Percentiles rank a stretch among this genome's conserved stretches.
These are phyloP conservation scores for Epichloe gansuensis DNA, from an alignment of 2,329 filamentous ascomycete species.

Conservation along the genomic window DNA sequence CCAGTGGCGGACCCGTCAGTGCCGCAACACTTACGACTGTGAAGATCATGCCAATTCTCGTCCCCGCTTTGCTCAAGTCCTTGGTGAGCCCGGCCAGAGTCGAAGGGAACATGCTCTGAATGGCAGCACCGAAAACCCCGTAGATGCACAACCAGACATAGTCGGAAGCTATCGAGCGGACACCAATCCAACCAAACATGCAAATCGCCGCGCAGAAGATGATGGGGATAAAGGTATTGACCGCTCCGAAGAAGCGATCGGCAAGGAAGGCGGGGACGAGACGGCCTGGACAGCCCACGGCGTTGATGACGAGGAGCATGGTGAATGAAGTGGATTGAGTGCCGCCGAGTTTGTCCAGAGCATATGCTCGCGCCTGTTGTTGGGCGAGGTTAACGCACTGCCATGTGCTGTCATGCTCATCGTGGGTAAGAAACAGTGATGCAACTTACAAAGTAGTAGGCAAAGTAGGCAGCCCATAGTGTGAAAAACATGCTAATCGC, in stretches of 20 bases:
- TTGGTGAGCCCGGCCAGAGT: conserved; percentile 30
- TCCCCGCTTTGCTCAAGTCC: conserved; percentile 40
- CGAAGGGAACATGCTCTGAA: conserved; percentile 55
- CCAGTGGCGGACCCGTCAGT: conserved; percentile 41
- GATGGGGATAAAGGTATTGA: conserved; percentile 42
- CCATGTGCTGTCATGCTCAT: no score
- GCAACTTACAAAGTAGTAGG: conserved; percentile 31
- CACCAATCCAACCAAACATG: conserved; percentile 40
- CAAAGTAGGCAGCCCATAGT: conserved; percentile 38
- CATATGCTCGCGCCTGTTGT: conserved; percentile 24
- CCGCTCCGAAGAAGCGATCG: conserved; percentile 38
- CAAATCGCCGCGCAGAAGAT: conserved; percentile 32
- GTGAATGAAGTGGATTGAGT: conserved; percentile 39
- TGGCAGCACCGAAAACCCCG: conserved; percentile 48
- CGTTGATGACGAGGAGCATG: conserved; percentile 47
- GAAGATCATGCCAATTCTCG: conserved; percentile 48
- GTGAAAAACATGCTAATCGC: conserved; percentile 23
- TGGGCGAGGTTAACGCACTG: no score
- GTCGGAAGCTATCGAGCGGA: conserved; percentile 19
- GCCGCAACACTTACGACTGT: conserved; percentile 41
- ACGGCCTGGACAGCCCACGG: conserved; percentile 41
- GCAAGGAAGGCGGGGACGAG: conserved; percentile 42
- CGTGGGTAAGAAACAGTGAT: background rate
- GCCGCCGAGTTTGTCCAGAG: conserved; percentile 29
- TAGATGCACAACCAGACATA: conserved; percentile 52